Evolutionary conservation across 352 stramenopile species (phyloP).

Genomic region (Pythium aphanidermatum): DNA sequence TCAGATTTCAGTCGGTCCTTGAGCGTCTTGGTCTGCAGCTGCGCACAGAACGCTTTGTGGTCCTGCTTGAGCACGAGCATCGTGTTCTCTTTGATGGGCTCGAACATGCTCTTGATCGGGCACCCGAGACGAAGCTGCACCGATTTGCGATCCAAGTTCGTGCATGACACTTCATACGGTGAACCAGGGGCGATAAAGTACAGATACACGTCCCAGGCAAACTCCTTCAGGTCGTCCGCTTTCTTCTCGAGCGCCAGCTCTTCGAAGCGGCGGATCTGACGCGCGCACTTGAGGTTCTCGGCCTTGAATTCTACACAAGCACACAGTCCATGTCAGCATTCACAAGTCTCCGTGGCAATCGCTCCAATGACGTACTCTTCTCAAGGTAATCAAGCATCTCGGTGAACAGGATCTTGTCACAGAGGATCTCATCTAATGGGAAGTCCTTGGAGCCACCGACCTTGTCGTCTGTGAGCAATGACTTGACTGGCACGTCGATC

Average conservation of each 20-base stretch:
- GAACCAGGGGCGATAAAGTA: slow-evolving; percentile 75
- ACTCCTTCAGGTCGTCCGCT: slow-evolving; percentile 70
- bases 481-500: slow-evolving; percentile 50
- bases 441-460: slow-evolving; percentile 44
- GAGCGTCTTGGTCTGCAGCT: slow-evolving; percentile 64
- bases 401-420: slow-evolving; percentile 74
- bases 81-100: slow-evolving; percentile 82
- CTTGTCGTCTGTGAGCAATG: slow-evolving; percentile 53
- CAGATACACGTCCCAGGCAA: slow-evolving; percentile 76
- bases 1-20: slow-evolving; percentile 71
- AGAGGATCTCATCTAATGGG: slow-evolving; percentile 75
- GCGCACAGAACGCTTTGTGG: slow-evolving; percentile 69
- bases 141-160: slow-evolving; percentile 73
- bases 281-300: slow-evolving; percentile 79
- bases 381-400: slow-evolving; percentile 85
- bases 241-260: slow-evolving; percentile 66
- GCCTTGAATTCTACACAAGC: slow-evolving; percentile 64
- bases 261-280: slow-evolving; percentile 75
- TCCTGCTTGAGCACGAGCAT: slow-evolving; percentile 82
- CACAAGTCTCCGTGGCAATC: too few species aligned
- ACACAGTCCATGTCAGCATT: too few species aligned
- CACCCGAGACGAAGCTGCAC: slow-evolving; percentile 76
- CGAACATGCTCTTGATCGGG: slow-evolving; percentile 75
- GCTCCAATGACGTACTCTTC: slow-evolving; percentile 44
- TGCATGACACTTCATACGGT: slow-evolving; percentile 78